Evolutionary conservation across 1,139 yeast genomes (phyloP), one percentile per base, ranked within the genome.

Genomic region (Yamadazyma diddensiae): DNA sequence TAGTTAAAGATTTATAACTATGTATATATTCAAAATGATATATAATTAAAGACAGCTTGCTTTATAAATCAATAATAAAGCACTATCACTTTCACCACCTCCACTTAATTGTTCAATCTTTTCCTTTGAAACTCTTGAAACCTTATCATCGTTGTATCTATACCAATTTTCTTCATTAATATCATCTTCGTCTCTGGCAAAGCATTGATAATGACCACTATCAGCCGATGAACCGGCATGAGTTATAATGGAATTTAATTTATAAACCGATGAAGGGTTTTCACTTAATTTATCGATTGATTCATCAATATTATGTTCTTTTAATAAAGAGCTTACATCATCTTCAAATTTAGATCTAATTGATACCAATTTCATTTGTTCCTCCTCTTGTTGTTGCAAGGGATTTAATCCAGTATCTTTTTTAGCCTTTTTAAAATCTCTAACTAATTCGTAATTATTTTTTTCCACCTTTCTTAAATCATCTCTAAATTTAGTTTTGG

Each of bases 81-180:
- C 98, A 50, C 94, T 80, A 59, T 92, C 98, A 48, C 95, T 81
- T 63, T 94, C 98, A 40, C 98, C 97, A 33, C 99, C 99, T 29
- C 98, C 99, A 6, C 97, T 85, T 43, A 94, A 71, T 35, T 75
- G 62, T 54, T 87, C 96, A 41, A 92, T 78, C 53, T 77, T 86
- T 34, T 87, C 94, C 52, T 78, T 84, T 38, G 71, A 75, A 11
- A 90, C 88, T 24, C 72, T 63, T 7, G 79, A 65, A n/a, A 94
- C 95, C 55, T 83, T 82, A 59, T 90, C 95, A 57, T 92, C 99
- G 55, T 92, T 88, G 62, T 87, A 94, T 53, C 81, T 82, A 82
- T 86, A 92, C 99, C 99, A 92, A 46, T 70, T 73, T 27, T 81
- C 77, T 25, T 84, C 87, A 20, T 65, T 73, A 31, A 70, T 50